Evolutionary conservation across 2,329 filamentous ascomycete genomes (phyloP).

Genomic region (Colletotrichum destructivum): DNA sequence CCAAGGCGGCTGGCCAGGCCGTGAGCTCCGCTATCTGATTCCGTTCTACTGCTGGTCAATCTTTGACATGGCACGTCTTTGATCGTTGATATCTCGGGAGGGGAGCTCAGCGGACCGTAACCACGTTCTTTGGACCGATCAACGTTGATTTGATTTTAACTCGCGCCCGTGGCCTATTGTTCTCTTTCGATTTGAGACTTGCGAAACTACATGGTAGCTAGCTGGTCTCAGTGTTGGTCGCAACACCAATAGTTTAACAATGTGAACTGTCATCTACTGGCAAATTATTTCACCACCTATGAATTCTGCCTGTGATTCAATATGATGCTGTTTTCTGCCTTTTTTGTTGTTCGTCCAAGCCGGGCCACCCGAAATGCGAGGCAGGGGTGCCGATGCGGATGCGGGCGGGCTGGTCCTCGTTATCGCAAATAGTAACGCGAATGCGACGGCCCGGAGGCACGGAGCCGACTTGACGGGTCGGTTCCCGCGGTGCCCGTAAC

Average conservation of each 20-base stretch:
- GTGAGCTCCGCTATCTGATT: slow-evolving; percentile 48
- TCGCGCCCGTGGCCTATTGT: slow-evolving; percentile 29
- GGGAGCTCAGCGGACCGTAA: slow-evolving; percentile 40
- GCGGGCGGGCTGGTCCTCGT: background rate
- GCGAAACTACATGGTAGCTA: slow-evolving; percentile 4
- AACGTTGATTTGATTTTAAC: slow-evolving; percentile 33
- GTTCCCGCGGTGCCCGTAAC: slow-evolving; percentile 4
- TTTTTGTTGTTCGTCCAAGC: background rate
- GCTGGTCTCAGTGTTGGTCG: slow-evolving; percentile 39
- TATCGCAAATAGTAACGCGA: slow-evolving; percentile 23
- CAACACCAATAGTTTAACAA: slow-evolving; percentile 39
- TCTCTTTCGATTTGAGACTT: slow-evolving; percentile 37
- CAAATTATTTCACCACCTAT: slow-evolving; percentile 12
- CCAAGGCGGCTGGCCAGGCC: slow-evolving; percentile 50
- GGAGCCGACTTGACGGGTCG: background rate
- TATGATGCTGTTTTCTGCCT: background rate
- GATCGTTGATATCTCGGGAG: slow-evolving; percentile 35
- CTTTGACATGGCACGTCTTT: slow-evolving; percentile 6
- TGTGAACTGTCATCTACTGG: slow-evolving; percentile 27
- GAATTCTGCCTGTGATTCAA: background rate
- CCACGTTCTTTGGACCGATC: slow-evolving; percentile 52
- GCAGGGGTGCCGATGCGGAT: background rate
- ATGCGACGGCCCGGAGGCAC: background rate
- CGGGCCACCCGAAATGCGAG: slow-evolving; percentile 1
- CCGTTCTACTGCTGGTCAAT: slow-evolving; percentile 22